Evolutionary conservation across 306 rosid genomes (phyloP).

Genomic region (Ochetophila trinervis): DNA sequence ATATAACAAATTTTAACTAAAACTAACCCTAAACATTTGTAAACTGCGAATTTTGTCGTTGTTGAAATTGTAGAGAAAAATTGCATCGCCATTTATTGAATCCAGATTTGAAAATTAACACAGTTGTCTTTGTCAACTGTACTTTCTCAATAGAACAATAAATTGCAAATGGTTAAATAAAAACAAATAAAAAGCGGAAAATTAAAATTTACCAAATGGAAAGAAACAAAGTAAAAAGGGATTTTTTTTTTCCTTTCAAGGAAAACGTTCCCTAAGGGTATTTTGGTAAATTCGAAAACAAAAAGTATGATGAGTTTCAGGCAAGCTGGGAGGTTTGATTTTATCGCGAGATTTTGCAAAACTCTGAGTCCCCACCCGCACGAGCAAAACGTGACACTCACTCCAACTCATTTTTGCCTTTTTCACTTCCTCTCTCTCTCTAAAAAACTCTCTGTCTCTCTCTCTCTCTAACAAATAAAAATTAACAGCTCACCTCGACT

Average conservation of each 20-base stretch:
- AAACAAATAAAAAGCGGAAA: no score
- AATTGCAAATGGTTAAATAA: no score
- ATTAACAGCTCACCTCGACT: neutral
- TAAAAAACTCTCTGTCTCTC: neutral
- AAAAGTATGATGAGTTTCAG: neutral
- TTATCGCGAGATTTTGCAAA: constrained; percentile 12
- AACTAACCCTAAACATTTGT: no score
- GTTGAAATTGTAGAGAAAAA: no score
- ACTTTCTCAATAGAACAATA: no score
- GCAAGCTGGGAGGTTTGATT: neutral
- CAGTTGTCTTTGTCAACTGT: no score
- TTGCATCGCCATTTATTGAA: no score
- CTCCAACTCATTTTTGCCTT: neutral
- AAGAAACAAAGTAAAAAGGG: neutral
- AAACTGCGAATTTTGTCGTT: no score
- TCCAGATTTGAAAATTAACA: no score
- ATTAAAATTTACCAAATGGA: no score
- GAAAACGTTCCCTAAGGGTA: neutral
- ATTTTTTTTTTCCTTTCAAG: no score
- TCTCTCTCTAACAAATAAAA: neutral
- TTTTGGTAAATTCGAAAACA: constrained; percentile 3
- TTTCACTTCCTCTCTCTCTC: neutral
- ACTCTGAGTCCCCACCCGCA: constrained; percentile 7
- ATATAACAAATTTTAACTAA: no score
- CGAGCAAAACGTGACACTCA: constrained; percentile 6